Conservation (phyloP, 1,284 basidiomycete species). For the Rugosomyces carneus region DNA sequence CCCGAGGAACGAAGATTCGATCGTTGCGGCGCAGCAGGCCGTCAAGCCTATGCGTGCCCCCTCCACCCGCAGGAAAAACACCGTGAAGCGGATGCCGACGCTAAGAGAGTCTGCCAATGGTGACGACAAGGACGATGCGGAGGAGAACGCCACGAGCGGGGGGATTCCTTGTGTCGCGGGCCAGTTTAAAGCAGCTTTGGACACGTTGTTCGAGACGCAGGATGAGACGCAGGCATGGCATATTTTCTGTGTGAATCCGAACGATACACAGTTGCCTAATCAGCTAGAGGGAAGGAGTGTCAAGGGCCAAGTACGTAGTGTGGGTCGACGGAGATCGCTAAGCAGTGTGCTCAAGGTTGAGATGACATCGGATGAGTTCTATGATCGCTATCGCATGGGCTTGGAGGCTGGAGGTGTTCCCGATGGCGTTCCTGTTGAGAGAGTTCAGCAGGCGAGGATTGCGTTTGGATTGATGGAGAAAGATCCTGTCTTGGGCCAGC, state of each 20-base stretch:
- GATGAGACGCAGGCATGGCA: slow-evolving; percentile 92
- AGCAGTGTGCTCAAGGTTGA: slow-evolving; percentile 71
- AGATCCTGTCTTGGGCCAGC: slow-evolving; percentile 77
- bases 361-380: slow-evolving; percentile 87
- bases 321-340: slow-evolving; percentile 77
- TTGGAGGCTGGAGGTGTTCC: slow-evolving; percentile 40
- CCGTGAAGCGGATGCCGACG: slow-evolving; percentile 56
- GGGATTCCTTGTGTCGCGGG: slow-evolving; percentile 74
- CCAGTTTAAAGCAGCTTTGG: slow-evolving; percentile 80
- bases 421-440: slow-evolving; percentile 49
- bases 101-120: slow-evolving; percentile 39
- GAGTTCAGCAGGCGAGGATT: slow-evolving; percentile 55
- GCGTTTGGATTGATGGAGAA: slow-evolving; percentile 62
- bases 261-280: slow-evolving; percentile 91
- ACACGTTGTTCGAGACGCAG: slow-evolving; percentile 83
- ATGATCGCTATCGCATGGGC: slow-evolving; percentile 70
- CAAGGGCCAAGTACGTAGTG: slow-evolving; percentile 85
- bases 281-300: slow-evolving; percentile 90
- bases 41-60: slow-evolving; percentile 92
- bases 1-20: slow-evolving; percentile 88
- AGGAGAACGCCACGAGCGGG: slow-evolving; percentile 20
- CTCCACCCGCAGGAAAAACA: slow-evolving; percentile 77
- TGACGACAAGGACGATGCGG: slow-evolving; percentile 29
- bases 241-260: slow-evolving; percentile 89
- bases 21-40: slow-evolving; percentile 89